A percentile compares a stretch with the other conserved stretches of the same genome.
phyloP scores from a whole-genome alignment of 768 basidiomycete species.

The Suillus subaureus region DNA sequence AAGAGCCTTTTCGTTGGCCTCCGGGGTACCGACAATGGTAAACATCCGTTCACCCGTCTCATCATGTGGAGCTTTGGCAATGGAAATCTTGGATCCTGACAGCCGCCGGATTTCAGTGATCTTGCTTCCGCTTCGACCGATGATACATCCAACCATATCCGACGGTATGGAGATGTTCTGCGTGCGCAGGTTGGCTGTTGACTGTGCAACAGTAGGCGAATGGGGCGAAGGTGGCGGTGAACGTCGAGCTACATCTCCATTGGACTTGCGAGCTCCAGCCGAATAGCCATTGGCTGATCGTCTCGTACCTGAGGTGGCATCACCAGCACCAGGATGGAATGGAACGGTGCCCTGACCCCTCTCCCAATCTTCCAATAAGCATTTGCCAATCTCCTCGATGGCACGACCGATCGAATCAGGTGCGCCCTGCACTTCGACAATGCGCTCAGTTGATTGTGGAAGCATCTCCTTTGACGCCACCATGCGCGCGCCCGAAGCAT shows the following conservation, averaged over 20 bases:
- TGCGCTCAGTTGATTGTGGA: slow-evolving; percentile 97
- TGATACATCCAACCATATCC: slow-evolving; percentile 98
- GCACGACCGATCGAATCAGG: slow-evolving; percentile 92
- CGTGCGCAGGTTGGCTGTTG: slow-evolving; percentile 84
- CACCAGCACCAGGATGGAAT: slow-evolving; percentile 91
- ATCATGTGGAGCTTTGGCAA: slow-evolving; percentile 99
- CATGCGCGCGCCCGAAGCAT: slow-evolving; percentile 95
- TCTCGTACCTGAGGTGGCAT: slow-evolving; percentile 59
- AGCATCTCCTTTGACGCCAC: slow-evolving; percentile 99
- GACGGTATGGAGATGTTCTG: slow-evolving; percentile 99
- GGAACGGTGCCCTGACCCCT: slow-evolving; percentile 90
- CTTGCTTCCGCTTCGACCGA: slow-evolving; percentile 95
- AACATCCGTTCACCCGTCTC: slow-evolving; percentile 99
- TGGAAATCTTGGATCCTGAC: slow-evolving; percentile 96
- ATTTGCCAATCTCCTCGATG: slow-evolving; percentile 94
- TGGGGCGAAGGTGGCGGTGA: slow-evolving; percentile 41
- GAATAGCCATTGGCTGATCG: slow-evolving; percentile 55
- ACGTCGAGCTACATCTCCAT: slow-evolving; percentile 54
- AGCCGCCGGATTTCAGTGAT: slow-evolving; percentile 99
- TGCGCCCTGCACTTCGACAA: slow-evolving; percentile 96
- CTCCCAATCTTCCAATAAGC: slow-evolving; percentile 96
- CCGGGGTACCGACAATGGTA: slow-evolving; percentile 94
- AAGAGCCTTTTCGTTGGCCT: slow-evolving; percentile 96
- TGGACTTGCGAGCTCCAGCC: slow-evolving; percentile 58
- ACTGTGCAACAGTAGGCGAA: slow-evolving; percentile 52